Evolutionary conservation across 2,329 filamentous ascomycete species (phyloP), one percentile per base, ranked within the genome.

Genomic region (Colletotrichum paranaense): DNA sequence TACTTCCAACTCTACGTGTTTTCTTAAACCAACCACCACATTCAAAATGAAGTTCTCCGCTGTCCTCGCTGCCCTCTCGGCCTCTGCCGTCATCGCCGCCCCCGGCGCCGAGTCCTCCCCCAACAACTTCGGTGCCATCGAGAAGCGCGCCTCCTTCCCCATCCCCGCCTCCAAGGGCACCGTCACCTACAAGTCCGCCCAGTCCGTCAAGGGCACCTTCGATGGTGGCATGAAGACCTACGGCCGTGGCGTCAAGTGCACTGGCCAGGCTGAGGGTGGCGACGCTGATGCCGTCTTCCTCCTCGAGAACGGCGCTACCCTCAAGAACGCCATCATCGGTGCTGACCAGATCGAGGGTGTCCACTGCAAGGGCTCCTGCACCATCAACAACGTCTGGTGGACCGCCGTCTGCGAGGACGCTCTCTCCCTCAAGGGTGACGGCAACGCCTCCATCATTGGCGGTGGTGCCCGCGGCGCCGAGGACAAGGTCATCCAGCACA

Each of bases 321-420:
- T 87, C 57, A 80, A 78, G 60, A 87, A 87, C 72, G 85, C 84
- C 26, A 84, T 87, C 68, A 87, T 87, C 22, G 85, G 85, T 38
- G 78, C 80, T 30, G 79, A 86, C 76, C 84, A 87, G 69, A 79
- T 78, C n/a, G 85, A 87, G 76, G 85, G 85, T 32, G 80, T 87
- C 5, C 84, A 87, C 79, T 87, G 85, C 77, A 75, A 81, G 46
- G 86, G 86, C 3, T 60, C 79, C 1, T 86, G 85, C 76, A 86
- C 77, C 2, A 76, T 86, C 9, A 79, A 84, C 75, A 85, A 83
- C n/a, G 86, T 87, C 55, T 88, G 86, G 86, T 88, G 86, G 72
- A 82, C 84, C 66, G 82, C 86, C 32, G 85, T 87, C 60, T 86
- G 85, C 72, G 85, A 86, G 63, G 73, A 75, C 30, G 74, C 74